A percentile compares a stretch with the other conserved stretches of the same genome.
These are phyloP conservation scores for Fusarium globosum DNA, from an alignment of 2,329 filamentous ascomycete species.

Conservation along the genomic window DNA sequence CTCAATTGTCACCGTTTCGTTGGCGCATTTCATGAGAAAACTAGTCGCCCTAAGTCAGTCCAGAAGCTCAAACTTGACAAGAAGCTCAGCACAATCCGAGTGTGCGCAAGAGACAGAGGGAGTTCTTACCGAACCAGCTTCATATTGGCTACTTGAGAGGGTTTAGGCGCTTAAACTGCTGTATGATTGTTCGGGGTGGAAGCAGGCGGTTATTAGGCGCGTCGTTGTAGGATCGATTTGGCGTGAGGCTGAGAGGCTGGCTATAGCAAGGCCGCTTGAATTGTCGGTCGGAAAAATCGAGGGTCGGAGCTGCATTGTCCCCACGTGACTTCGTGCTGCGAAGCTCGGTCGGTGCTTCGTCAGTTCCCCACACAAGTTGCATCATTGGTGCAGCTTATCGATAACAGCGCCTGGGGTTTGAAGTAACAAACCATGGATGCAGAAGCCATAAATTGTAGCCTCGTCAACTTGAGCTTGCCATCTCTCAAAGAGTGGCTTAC, in stretches of 20 bases:
- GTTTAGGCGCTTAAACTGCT: slow-evolving; percentile 9
- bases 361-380: slow-evolving; percentile 5
- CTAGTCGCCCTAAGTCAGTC: slow-evolving; percentile 61
- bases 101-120: slow-evolving; percentile 1
- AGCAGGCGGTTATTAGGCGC: slow-evolving; percentile 30
- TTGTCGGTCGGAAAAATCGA: slow-evolving; percentile 50
- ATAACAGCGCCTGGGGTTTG: slow-evolving; percentile 32
- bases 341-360: not conserved
- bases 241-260: slow-evolving; percentile 48
- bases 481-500: slow-evolving; percentile 28
- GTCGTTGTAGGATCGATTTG: slow-evolving; percentile 36
- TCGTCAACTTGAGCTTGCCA: slow-evolving; percentile 42
- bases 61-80: slow-evolving; percentile 31
- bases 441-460: slow-evolving; percentile 42
- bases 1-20: slow-evolving; percentile 98
- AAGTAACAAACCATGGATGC: slow-evolving; percentile 17
- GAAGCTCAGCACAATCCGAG: slow-evolving; percentile 38
- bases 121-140: slow-evolving; percentile 91
- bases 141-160: slow-evolving; percentile 68
- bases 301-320: slow-evolving; percentile 31
- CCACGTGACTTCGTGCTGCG: slow-evolving; percentile 37
- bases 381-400: slow-evolving; percentile 37
- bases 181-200: slow-evolving; percentile 6
- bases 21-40: slow-evolving; percentile 99
- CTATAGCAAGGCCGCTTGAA: slow-evolving; percentile 37